Conservation (phyloP, 768 basidiomycete genomes). For the Chalciporus piperatus region DNA sequence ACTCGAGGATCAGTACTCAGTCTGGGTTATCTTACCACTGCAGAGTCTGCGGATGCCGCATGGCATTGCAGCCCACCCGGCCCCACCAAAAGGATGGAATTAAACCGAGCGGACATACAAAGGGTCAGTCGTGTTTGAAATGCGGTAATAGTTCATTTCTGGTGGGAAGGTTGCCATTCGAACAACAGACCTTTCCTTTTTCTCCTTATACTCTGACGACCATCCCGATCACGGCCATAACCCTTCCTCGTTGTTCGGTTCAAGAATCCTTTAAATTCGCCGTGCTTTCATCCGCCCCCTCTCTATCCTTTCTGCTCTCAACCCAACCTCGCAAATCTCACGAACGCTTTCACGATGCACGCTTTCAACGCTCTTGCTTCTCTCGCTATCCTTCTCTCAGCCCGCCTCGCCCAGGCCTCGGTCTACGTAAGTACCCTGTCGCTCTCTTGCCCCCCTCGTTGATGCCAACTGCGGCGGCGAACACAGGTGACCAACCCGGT, state of each 20-base stretch:
- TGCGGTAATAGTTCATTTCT: not conserved
- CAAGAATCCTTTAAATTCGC: conserved; percentile 27
- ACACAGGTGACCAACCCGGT: conserved; percentile 48
- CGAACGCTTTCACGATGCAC: conserved; percentile 15
- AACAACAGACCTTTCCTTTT: not conserved
- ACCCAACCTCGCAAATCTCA: conserved; percentile 1
- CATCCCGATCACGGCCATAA: conserved; percentile 1
- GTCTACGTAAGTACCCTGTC: conserved; percentile 18
- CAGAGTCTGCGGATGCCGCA: not conserved
- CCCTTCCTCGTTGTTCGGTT: conserved; percentile 21
- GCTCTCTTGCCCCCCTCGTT: not conserved
- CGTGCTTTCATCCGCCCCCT: conserved; percentile 1
- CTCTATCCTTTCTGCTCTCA: conserved; percentile 5
- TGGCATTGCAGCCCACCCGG: not conserved
- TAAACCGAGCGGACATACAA: not conserved
- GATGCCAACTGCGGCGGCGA: not conserved
- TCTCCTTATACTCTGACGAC: not conserved
- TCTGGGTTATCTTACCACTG: not conserved
- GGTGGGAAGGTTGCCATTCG: conserved; percentile 4
- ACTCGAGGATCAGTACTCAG: conserved; percentile 1
- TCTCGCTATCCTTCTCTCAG: conserved; percentile 21
- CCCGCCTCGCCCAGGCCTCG: conserved; percentile 10
- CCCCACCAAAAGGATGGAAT: not conserved
- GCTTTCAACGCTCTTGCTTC: conserved; percentile 7
- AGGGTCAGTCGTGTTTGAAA: conserved; percentile 7